phyloP scores from a whole-genome alignment of 768 basidiomycete species.

The Boletus vermiculosoides region DNA sequence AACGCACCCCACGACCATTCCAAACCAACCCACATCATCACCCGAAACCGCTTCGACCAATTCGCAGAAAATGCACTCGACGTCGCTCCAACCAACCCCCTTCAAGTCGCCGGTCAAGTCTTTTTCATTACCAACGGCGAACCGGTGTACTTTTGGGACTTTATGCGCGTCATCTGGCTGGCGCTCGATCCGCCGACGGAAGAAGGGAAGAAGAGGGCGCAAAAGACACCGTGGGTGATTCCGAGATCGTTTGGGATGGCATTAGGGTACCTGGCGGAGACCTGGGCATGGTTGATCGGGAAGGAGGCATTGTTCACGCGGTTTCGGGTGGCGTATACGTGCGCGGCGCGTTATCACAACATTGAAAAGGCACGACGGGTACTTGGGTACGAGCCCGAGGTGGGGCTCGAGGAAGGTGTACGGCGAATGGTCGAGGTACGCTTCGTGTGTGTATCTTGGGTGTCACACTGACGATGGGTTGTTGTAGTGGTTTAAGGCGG shows the following conservation, averaged over 20 bases:
- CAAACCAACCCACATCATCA: constrained; percentile 48
- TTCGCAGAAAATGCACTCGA: constrained; percentile 60
- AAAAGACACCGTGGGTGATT: constrained; percentile 45
- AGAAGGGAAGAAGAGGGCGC: constrained; percentile 42
- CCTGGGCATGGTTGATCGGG: constrained; percentile 67
- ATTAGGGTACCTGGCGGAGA: constrained; percentile 72
- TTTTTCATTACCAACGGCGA: constrained; percentile 99
- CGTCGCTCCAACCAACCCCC: constrained; percentile 50
- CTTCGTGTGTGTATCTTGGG: background rate
- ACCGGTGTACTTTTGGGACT: constrained; percentile 96
- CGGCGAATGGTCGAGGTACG: constrained; percentile 72
- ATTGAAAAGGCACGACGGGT: constrained; percentile 91
- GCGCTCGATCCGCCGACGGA: constrained; percentile 52
- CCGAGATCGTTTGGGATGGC: constrained; percentile 64
- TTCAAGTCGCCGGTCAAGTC: constrained; percentile 86
- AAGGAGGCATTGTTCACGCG: constrained; percentile 83
- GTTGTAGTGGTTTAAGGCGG: constrained; percentile 31
- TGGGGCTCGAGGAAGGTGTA: constrained; percentile 87
- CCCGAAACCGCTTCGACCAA: constrained; percentile 81
- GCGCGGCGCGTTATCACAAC: constrained; percentile 83
- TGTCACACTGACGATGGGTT: background rate
- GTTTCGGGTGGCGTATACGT: constrained; percentile 79
- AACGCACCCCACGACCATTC: constrained; percentile 41
- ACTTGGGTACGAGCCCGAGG: constrained; percentile 89
- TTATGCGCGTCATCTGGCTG: constrained; percentile 77